phyloP scores from a whole-genome alignment of 352 stramenopile species.

The Globisporangium okanoganense region DNA sequence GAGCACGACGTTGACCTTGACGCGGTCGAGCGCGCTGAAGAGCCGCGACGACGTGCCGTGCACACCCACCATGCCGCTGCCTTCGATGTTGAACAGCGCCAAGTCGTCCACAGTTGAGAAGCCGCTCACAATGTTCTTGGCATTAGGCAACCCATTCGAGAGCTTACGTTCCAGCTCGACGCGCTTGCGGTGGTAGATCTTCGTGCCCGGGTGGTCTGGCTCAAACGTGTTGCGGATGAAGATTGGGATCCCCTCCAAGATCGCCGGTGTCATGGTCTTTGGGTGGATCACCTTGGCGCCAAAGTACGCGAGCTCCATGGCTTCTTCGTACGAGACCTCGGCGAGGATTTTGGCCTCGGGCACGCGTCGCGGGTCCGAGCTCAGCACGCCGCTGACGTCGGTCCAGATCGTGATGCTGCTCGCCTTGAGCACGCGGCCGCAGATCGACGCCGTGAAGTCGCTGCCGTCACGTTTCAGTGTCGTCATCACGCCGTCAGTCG shows the following conservation, averaged over 20 bases:
- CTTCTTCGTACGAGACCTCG: constrained; percentile 96
- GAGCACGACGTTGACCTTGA: constrained; percentile 93
- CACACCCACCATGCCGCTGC: constrained; percentile 93
- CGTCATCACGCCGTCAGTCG: constrained; percentile 92
- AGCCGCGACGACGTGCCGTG: constrained; percentile 91
- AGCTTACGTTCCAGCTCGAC: constrained; percentile 54
- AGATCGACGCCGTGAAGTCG: constrained; percentile 98
- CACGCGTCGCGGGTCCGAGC: constrained; percentile 93
- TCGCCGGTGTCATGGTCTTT: constrained; percentile 94
- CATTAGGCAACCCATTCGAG: constrained; percentile 54
- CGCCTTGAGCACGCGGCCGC: constrained; percentile 90
- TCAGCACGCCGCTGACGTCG: constrained; percentile 95
- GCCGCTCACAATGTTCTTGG: constrained; percentile 78
- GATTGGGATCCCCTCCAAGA: constrained; percentile 93
- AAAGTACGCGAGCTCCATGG: constrained; percentile 98
- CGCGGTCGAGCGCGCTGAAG: constrained; percentile 90
- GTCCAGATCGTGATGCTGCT: constrained; percentile 96
- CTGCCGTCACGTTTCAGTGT: constrained; percentile 95
- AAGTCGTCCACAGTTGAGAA: constrained; percentile 94
- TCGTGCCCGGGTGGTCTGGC: constrained; percentile 68
- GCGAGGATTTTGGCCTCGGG: constrained; percentile 87
- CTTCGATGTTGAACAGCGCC: constrained; percentile 95
- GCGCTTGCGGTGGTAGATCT: constrained; percentile 63
- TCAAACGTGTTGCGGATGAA: constrained; percentile 98
- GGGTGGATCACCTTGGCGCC: constrained; percentile 97